Evolutionary conservation across 148 eudicot species (phyloP).

Genomic region (Chenopodium suecicum): DNA sequence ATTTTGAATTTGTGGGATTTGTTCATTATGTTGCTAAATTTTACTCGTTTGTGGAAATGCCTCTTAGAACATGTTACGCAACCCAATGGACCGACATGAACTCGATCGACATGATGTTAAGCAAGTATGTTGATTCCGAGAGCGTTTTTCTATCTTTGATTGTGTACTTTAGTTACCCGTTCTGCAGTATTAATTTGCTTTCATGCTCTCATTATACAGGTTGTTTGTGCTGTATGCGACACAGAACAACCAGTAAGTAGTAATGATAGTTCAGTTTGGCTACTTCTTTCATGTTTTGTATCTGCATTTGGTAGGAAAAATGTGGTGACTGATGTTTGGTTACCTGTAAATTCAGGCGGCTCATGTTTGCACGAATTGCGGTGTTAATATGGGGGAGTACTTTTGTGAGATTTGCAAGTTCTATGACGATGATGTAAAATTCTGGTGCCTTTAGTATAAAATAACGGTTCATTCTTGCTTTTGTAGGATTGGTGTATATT

Average conservation of each 20-base stretch:
- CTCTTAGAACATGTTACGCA: conserved; percentile 54
- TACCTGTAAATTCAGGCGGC: conserved; percentile 48
- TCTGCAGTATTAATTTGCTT: conserved; percentile 8
- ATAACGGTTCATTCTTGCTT: too few species aligned
- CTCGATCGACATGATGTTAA: conserved; percentile 62
- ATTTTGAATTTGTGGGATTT: not conserved
- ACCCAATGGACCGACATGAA: conserved; percentile 73
- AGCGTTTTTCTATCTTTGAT: not conserved
- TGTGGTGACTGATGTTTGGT: conserved; percentile 12
- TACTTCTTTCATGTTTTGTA: not conserved
- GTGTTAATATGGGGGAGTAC: conserved; percentile 90
- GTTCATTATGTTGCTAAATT: not conserved
- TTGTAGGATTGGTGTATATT: too few species aligned
- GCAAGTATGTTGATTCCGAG: conserved; percentile 46
- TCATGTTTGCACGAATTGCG: conserved; percentile 73
- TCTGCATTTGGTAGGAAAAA: not conserved
- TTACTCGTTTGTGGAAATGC: conserved; percentile 17
- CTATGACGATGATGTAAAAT: conserved; percentile 81
- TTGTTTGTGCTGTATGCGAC: conserved; percentile 89
- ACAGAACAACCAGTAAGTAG: conserved; percentile 88
- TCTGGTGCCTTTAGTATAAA: not conserved
- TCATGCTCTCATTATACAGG: conserved; percentile 50
- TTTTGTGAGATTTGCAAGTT: conserved; percentile 82
- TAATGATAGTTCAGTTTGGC: not conserved
- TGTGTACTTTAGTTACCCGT: not conserved